Percentiles rank a stretch among this genome's conserved stretches.
Conservation (phyloP, 2,329 filamentous ascomycete species). For the Verticillium klebahnii region DNA sequence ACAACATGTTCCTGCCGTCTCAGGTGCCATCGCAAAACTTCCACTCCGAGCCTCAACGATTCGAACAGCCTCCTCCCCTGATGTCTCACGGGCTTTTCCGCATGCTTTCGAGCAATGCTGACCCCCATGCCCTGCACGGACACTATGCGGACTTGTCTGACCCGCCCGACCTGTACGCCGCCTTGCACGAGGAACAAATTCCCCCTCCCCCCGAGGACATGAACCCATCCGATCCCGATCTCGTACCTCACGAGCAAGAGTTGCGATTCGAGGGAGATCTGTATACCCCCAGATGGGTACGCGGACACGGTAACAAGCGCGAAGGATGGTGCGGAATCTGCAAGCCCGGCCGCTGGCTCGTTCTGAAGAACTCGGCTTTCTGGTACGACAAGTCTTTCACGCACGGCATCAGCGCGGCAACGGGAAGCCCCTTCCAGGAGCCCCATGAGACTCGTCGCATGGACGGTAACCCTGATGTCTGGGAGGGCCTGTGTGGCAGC, state of each 20-base stretch:
- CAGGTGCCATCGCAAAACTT: slow-evolving; percentile 37
- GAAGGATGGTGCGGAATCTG: slow-evolving; percentile 89
- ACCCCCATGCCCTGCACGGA: slow-evolving; percentile 60
- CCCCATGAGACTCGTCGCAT: slow-evolving; percentile 71
- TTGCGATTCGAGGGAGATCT: slow-evolving; percentile 75
- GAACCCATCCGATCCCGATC: slow-evolving; percentile 71
- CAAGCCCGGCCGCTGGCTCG: slow-evolving; percentile 80
- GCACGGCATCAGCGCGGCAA: slow-evolving; percentile 79
- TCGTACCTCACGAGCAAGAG: slow-evolving; percentile 74
- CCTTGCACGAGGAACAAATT: slow-evolving; percentile 67
- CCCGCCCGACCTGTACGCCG: slow-evolving; percentile 72
- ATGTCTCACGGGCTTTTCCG: slow-evolving; percentile 71
- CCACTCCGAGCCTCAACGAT: slow-evolving; percentile 45
- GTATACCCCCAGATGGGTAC: slow-evolving; percentile 80
- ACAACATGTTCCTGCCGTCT: slow-evolving; percentile 50
- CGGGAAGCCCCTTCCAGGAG: slow-evolving; percentile 72
- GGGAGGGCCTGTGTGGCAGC: slow-evolving; percentile 73
- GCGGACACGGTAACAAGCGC: slow-evolving; percentile 80
- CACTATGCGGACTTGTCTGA: slow-evolving; percentile 72
- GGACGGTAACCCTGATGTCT: slow-evolving; percentile 76
- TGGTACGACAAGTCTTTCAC: slow-evolving; percentile 94
- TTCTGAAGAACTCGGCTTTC: slow-evolving; percentile 85
- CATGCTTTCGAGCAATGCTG: slow-evolving; percentile 70
- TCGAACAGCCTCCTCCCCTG: slow-evolving; percentile 47
- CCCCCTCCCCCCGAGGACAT: slow-evolving; percentile 76